Evolutionary conservation across 352 stramenopile genomes (phyloP).

Genomic region (Phytophthora chlamydospora): DNA sequence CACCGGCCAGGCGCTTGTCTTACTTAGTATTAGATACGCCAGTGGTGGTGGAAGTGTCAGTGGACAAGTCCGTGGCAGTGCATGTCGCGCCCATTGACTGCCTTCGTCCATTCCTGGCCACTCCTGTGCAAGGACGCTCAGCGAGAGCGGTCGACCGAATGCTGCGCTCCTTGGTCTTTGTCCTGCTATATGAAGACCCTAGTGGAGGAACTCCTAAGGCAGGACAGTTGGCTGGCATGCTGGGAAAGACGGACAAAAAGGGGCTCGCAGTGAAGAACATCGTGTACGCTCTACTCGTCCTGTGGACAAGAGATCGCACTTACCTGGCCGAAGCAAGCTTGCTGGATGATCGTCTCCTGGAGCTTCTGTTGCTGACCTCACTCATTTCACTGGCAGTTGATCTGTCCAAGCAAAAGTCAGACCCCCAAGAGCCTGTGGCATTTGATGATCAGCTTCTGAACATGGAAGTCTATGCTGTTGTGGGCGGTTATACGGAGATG

Average conservation of each 20-base stretch:
- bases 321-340: conserved; percentile 38
- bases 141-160: conserved; percentile 43
- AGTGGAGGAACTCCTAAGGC: conserved; percentile 34
- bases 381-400: conserved; percentile 49
- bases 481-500: conserved; percentile 54
- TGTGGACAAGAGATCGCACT: conserved; percentile 55
- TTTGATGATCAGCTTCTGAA: conserved; percentile 49
- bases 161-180: conserved; percentile 55
- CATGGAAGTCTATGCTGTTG: conserved; percentile 57
- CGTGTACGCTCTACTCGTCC: conserved; percentile 57
- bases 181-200: conserved; percentile 47
- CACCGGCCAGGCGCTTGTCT: conserved; percentile 43
- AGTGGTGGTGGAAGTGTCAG: conserved; percentile 48
- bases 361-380: conserved; percentile 66
- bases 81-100: conserved; percentile 30
- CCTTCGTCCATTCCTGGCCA: conserved; percentile 41
- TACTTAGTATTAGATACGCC: conserved; percentile 59
- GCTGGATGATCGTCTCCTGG: conserved; percentile 46
- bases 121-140: conserved; percentile 36
- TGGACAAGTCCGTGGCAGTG: conserved; percentile 30
- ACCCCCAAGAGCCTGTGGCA: conserved; percentile 6
- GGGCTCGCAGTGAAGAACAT: conserved; percentile 50
- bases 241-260: conserved; percentile 49
- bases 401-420: conserved; percentile 31
- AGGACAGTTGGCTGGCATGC: conserved; percentile 29